A percentile compares a stretch with the other conserved stretches of the same genome.
These are phyloP conservation scores for Suillus americanus DNA, from an alignment of 768 basidiomycete species.

Conservation along the genomic window DNA sequence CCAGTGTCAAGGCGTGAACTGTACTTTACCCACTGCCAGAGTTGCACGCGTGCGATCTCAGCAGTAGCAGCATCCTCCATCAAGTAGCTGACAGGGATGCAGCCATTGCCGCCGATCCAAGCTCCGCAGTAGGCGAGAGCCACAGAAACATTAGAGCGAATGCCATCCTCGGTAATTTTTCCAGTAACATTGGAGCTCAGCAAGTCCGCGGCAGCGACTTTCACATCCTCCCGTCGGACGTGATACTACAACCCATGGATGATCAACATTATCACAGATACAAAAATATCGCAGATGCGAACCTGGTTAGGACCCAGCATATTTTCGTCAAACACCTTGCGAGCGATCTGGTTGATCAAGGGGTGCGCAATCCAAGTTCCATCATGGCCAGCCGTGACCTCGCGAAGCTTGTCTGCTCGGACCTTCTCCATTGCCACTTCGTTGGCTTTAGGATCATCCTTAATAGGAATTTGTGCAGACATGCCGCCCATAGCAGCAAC, in stretches of 20 bases:
- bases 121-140: constrained; percentile 90
- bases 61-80: constrained; percentile 99
- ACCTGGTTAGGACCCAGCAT: constrained; percentile 99
- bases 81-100: constrained; percentile 92
- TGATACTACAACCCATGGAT: constrained; percentile 63
- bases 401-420: constrained; percentile 89
- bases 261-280: neutral
- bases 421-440: constrained; percentile 96
- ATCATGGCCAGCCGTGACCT: constrained; percentile 95
- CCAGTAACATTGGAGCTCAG: constrained; percentile 82
- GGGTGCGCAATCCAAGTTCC: constrained; percentile 99
- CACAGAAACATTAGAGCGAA: constrained; percentile 85
- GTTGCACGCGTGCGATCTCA: constrained; percentile 95
- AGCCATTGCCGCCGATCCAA: constrained; percentile 98
- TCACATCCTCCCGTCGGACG: constrained; percentile 87
- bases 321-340: constrained; percentile 86
- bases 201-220: constrained; percentile 82
- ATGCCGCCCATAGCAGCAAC: constrained; percentile 99
- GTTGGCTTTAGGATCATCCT: constrained; percentile 89
- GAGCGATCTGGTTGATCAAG: constrained; percentile 87
- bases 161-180: constrained; percentile 83
- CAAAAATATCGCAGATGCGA: constrained; percentile 11
- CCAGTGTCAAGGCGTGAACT: constrained; percentile 66
- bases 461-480: constrained; percentile 99
- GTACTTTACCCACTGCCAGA: constrained; percentile 98